Conservation (phyloP, 345 rosid genomes). For the Aquilaria yunnanensis region DNA sequence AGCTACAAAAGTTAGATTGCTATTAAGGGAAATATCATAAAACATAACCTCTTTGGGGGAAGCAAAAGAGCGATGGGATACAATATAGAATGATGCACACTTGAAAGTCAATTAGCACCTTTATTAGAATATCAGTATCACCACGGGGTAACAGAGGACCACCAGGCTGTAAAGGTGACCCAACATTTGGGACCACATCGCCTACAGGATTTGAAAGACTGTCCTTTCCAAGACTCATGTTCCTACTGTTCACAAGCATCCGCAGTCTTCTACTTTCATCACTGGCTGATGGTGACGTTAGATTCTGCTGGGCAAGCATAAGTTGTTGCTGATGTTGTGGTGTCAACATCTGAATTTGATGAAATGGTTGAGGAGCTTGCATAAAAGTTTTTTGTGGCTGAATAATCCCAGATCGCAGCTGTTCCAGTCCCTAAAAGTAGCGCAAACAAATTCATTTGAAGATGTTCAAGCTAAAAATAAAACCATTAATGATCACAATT, state of each 20-base stretch:
- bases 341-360: constrained; percentile 27
- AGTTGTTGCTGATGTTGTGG: constrained; percentile 33
- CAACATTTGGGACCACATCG: constrained; percentile 34
- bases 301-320: constrained; percentile 46
- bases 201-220: constrained; percentile 24
- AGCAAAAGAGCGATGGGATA: background rate
- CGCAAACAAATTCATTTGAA: no score
- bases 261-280: constrained; percentile 48
- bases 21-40: constrained; percentile 3
- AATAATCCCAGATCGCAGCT: constrained; percentile 36
- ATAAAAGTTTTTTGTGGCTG: constrained; percentile 39
- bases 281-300: constrained; percentile 33
- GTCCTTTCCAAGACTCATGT: constrained; percentile 34
- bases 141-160: constrained; percentile 30
- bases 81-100: background rate
- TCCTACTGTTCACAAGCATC: constrained; percentile 39
- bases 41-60: background rate
- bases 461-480: no score
- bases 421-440: constrained; percentile 43
- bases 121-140: constrained; percentile 34
- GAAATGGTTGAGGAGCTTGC: constrained; percentile 40
- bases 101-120: constrained; percentile 2
- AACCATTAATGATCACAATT: no score
- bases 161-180: constrained; percentile 29
- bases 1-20: constrained; percentile 28